A percentile compares a stretch with the other conserved stretches of the same genome.
Conservation (phyloP, 2,329 filamentous ascomycete species). For the Diaporthe sp. region DNA sequence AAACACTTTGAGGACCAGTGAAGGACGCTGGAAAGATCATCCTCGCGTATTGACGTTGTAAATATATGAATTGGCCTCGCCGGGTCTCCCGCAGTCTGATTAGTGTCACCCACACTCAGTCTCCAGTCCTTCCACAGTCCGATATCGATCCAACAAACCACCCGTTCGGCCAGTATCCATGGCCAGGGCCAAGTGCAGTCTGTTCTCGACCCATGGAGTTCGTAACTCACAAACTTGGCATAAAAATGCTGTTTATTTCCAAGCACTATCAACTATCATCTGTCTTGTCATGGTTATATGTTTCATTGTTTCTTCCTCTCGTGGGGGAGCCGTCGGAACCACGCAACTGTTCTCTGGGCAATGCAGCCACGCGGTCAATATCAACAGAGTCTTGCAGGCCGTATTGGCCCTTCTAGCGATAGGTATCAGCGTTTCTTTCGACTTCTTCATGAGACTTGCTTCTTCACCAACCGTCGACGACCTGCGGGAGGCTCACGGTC, state of each 20-base stretch:
- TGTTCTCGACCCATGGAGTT: not conserved
- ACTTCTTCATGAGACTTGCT: not conserved
- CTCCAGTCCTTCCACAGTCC: not conserved
- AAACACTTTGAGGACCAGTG: not conserved
- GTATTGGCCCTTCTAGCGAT: not conserved
- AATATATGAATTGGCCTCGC: not conserved
- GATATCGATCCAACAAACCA: not conserved
- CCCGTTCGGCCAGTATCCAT: not conserved
- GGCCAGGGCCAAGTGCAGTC: not conserved
- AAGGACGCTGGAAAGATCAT: not conserved
- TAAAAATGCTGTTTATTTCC: not conserved
- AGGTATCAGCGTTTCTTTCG: not conserved
- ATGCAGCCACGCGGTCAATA: not conserved
- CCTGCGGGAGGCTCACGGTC: not conserved
- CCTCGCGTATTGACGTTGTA: not conserved
- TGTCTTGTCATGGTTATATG: not conserved
- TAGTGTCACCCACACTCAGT: too few species aligned
- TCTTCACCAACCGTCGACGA: not conserved
- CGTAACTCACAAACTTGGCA: not conserved
- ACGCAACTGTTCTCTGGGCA: not conserved
- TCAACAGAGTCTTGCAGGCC: not conserved
- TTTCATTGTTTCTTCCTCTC: not conserved
- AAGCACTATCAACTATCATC: not conserved
- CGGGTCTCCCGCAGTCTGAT: accelerated
- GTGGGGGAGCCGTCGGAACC: not conserved